These are phyloP conservation scores for Phytophthora macrochlamydospora DNA, from an alignment of 352 stramenopile species.

Conservation along the genomic window DNA sequence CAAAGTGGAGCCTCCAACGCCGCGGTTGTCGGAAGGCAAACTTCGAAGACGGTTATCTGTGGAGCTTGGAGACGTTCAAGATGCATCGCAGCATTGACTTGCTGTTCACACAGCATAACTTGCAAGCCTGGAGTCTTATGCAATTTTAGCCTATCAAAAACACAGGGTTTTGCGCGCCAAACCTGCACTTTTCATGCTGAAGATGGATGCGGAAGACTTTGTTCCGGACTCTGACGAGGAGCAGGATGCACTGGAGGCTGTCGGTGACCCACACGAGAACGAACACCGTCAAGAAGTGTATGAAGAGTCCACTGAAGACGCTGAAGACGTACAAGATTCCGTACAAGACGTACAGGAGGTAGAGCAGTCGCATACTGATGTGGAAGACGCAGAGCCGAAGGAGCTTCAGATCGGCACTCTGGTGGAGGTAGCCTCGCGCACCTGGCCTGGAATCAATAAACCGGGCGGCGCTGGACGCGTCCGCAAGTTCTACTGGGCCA, in stretches of 20 bases:
- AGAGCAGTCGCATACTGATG: background rate
- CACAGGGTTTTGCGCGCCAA: background rate
- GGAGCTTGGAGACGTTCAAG: background rate
- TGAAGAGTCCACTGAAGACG: background rate
- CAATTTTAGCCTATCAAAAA: conserved; percentile 21
- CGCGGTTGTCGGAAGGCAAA: background rate
- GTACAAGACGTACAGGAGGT: background rate
- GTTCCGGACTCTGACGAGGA: conserved; percentile 55
- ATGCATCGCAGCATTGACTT: background rate
- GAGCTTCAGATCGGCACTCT: conserved; percentile 46
- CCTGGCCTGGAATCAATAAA: conserved; percentile 90
- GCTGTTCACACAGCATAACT: background rate
- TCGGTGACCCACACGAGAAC: conserved; percentile 11
- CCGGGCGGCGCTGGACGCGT: conserved; percentile 71
- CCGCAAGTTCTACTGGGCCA: conserved; percentile 45
- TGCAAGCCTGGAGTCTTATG: background rate
- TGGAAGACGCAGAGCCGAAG: background rate
- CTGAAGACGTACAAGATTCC: too few relatives aligned
- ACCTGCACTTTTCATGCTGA: background rate
- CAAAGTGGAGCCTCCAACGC: background rate
- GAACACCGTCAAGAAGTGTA: conserved; percentile 3
- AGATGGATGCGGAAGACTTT: conserved; percentile 61
- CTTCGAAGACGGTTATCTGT: background rate
- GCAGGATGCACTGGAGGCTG: conserved; percentile 14
- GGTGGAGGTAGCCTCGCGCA: conserved; percentile 72